A percentile compares a stretch with the other conserved stretches of the same genome.
These are phyloP conservation scores for Phytophthora citrophthora DNA, from an alignment of 352 stramenopile genomes.

Conservation along the genomic window DNA sequence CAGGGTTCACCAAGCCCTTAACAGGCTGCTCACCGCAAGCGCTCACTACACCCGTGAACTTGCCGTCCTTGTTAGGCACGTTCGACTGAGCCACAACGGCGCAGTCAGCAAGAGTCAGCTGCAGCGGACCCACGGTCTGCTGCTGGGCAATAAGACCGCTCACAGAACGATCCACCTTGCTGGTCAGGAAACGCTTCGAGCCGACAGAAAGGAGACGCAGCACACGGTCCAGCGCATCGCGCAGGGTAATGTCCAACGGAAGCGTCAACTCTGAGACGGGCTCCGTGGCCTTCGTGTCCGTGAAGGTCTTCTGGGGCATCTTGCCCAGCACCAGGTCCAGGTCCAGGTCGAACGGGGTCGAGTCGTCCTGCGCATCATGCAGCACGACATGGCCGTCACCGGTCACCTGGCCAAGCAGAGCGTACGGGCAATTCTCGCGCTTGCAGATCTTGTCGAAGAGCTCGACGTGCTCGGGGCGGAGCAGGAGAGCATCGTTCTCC, in stretches of 20 bases:
- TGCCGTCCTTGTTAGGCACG: slow-evolving; percentile 84
- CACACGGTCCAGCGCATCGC: slow-evolving; percentile 94
- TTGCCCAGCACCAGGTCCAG: slow-evolving; percentile 98
- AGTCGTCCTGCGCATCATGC: slow-evolving; percentile 94
- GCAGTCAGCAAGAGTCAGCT: slow-evolving; percentile 97
- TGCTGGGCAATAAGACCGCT: slow-evolving; percentile 98
- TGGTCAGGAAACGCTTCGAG: slow-evolving; percentile 98
- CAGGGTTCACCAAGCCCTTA: slow-evolving; percentile 96
- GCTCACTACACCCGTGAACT: slow-evolving; percentile 95
- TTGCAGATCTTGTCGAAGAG: slow-evolving; percentile 96
- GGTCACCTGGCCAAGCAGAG: slow-evolving; percentile 95
- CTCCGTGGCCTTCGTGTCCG: slow-evolving; percentile 77
- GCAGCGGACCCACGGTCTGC: slow-evolving; percentile 98
- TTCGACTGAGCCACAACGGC: slow-evolving; percentile 97
- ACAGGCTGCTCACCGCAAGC: slow-evolving; percentile 97
- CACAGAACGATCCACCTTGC: slow-evolving; percentile 98
- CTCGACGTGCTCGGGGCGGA: slow-evolving; percentile 89
- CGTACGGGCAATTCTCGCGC: slow-evolving; percentile 97
- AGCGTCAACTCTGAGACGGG: slow-evolving; percentile 70
- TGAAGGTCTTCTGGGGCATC: slow-evolving; percentile 99
- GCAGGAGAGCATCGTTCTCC: slow-evolving; percentile 98
- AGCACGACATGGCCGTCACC: slow-evolving; percentile 97
- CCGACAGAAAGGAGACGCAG: slow-evolving; percentile 96
- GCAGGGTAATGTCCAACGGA: slow-evolving; percentile 90
- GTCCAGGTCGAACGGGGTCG: slow-evolving; percentile 96